Evolutionary conservation across 371 early-diverging fungal species (phyloP).

Genomic region (Mortierella sp.): DNA sequence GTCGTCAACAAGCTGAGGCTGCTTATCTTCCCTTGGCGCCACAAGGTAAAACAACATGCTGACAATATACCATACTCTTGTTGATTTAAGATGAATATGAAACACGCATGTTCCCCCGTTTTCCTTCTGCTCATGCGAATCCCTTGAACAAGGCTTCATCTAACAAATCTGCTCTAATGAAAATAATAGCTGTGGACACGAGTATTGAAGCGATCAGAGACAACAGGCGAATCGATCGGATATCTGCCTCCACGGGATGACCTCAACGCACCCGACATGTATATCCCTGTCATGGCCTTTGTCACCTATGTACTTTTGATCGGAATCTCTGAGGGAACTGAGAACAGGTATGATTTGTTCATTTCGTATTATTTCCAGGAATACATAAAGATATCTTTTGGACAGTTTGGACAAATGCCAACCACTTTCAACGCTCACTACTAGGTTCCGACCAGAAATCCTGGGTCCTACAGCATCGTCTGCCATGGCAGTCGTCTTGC

Average conservation of each 20-base stretch:
- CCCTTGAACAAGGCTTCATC: too few relatives aligned
- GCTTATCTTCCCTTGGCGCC: slow-evolving; percentile 96
- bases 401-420: background rate
- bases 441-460: slow-evolving; percentile 92
- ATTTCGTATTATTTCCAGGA: too few relatives aligned
- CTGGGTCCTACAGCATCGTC: slow-evolving; percentile 91
- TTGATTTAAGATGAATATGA: too few relatives aligned
- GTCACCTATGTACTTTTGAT: slow-evolving; percentile 94
- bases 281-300: slow-evolving; percentile 97
- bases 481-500: slow-evolving; percentile 83
- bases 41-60: too few relatives aligned
- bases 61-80: too few relatives aligned
- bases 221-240: slow-evolving; percentile 87
- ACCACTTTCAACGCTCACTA: background rate
- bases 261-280: slow-evolving; percentile 96
- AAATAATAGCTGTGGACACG: slow-evolving; percentile 81
- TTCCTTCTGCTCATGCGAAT: too few relatives aligned
- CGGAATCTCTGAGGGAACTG: slow-evolving; percentile 79
- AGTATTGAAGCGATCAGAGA: slow-evolving; percentile 79
- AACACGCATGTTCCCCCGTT: too few relatives aligned
- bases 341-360: slow-evolving; percentile 57
- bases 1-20: slow-evolving; percentile 89
- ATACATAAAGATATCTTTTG: too few relatives aligned
- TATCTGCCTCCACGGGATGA: slow-evolving; percentile 91
- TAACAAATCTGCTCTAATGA: background rate